A percentile compares a stretch with the other conserved stretches of the same genome.
These are phyloP conservation scores for Flueggea neowawraea DNA, from an alignment of 441 rosid species.

Conservation along the genomic window DNA sequence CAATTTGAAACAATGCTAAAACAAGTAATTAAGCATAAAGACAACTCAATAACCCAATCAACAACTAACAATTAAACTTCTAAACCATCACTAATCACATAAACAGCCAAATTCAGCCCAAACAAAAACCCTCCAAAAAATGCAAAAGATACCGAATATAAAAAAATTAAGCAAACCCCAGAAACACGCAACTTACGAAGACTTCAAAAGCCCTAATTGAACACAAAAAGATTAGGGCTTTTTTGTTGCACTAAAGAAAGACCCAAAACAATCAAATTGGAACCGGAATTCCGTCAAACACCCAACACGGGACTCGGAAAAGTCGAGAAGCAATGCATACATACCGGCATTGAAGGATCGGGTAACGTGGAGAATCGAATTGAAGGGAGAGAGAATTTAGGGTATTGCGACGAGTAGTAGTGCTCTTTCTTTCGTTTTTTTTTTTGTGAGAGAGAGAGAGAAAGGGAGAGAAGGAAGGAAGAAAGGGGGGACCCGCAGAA, in stretches of 20 bases:
- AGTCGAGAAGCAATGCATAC: slow-evolving; percentile 11
- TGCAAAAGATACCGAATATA: no score
- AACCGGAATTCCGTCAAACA: not conserved
- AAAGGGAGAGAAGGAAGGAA: not conserved
- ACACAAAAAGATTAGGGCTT: no score
- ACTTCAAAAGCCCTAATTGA: no score
- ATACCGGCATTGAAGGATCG: slow-evolving; percentile 47
- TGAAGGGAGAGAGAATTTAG: slow-evolving; percentile 5
- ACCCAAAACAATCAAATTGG: slow-evolving; percentile 13
- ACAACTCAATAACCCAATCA: slow-evolving; percentile 5
- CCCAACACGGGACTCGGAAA: not conserved
- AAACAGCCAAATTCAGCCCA: no score
- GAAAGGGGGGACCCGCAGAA: not conserved
- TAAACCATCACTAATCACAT: no score
- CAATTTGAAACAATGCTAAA: slow-evolving; percentile 4
- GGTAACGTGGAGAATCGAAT: slow-evolving; percentile 17
- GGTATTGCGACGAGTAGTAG: no score
- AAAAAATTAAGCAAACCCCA: no score
- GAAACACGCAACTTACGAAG: no score
- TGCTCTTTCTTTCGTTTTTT: no score
- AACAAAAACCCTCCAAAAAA: no score
- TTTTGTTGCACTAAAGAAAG: slow-evolving; percentile 1
- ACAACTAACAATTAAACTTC: slow-evolving; percentile 4
- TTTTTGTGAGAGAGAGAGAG: slow-evolving; percentile 11
- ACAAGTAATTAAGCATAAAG: not conserved